Percentiles rank a stretch among this genome's conserved stretches.
Evolutionary conservation across 768 basidiomycete species (phyloP).

Genomic region (Serendipita sp.): DNA sequence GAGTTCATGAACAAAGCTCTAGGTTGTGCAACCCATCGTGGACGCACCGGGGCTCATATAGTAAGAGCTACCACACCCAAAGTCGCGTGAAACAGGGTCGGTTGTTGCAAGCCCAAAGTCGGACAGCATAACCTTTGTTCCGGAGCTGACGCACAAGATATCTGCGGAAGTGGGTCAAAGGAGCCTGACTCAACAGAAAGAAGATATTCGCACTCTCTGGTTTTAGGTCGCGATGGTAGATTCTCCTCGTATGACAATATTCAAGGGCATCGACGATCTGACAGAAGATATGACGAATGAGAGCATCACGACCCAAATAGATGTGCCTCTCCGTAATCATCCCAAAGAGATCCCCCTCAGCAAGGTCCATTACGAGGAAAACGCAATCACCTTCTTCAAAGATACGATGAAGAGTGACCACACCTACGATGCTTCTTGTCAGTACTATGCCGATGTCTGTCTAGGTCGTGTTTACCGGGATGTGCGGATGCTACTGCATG

Average conservation of each 20-base stretch:
- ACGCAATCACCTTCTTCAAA: conserved; percentile 43
- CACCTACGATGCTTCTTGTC: conserved; percentile 36
- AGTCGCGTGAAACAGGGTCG: conserved; percentile 69
- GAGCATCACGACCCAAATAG: conserved; percentile 66
- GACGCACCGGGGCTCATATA: conserved; percentile 76
- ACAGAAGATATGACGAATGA: conserved; percentile 81
- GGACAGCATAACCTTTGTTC: conserved; percentile 22
- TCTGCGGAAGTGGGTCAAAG: conserved; percentile 19
- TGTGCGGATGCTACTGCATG: conserved; percentile 27
- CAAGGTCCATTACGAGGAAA: conserved; percentile 79
- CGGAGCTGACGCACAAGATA: conserved; percentile 51
- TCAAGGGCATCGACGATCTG: conserved; percentile 89
- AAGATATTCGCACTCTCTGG: conserved; percentile 46
- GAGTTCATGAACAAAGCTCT: background rate
- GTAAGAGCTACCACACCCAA: conserved; percentile 92
- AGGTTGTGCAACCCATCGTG: background rate
- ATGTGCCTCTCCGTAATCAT: conserved; percentile 66
- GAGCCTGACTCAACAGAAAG: background rate
- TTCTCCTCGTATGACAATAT: conserved; percentile 78
- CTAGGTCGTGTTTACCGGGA: conserved; percentile 22
- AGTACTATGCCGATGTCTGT: conserved; percentile 27
- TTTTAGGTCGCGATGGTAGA: conserved; percentile 95
- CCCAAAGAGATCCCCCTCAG: conserved; percentile 60
- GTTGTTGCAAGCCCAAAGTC: conserved; percentile 57
- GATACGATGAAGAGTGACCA: conserved; percentile 52